Percentiles rank a stretch among this genome's conserved stretches.
These are phyloP conservation scores for Odonthalia washingtoniensis DNA, from an alignment of 31 red algal species.

Conservation along the genomic window DNA sequence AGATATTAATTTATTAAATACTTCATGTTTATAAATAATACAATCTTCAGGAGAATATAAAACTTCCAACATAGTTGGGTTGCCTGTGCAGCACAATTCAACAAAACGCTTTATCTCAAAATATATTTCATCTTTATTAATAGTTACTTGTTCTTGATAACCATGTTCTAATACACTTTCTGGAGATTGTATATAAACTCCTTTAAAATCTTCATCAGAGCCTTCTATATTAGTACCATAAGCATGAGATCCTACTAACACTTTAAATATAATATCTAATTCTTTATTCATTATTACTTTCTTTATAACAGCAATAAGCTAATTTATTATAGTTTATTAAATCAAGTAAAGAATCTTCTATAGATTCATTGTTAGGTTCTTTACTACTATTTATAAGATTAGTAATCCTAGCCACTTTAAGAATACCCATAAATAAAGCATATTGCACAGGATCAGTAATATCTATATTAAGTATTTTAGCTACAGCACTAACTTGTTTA, in stretches of 20 bases:
- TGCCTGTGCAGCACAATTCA: not conserved
- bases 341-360: no score
- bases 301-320: no score
- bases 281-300: no score
- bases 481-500: no score
- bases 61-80: slow-evolving; percentile 25
- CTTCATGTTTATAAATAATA: slow-evolving; percentile 23
- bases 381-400: no score
- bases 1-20: not conserved
- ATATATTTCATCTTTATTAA: slow-evolving; percentile 12
- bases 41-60: slow-evolving; percentile 22
- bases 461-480: no score
- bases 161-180: slow-evolving; percentile 6
- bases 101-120: slow-evolving; percentile 1
- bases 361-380: no score
- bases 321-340: no score
- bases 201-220: slow-evolving; percentile 23
- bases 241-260: slow-evolving; percentile 4
- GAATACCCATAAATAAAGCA: no score
- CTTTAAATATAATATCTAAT: no score
- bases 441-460: no score
- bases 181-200: slow-evolving; percentile 18
- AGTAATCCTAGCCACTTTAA: no score
- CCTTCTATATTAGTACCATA: slow-evolving; percentile 11
- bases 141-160: slow-evolving; percentile 8